These are phyloP conservation scores for Reutealis trisperma DNA, from an alignment of 345 rosid species.

Conservation along the genomic window DNA sequence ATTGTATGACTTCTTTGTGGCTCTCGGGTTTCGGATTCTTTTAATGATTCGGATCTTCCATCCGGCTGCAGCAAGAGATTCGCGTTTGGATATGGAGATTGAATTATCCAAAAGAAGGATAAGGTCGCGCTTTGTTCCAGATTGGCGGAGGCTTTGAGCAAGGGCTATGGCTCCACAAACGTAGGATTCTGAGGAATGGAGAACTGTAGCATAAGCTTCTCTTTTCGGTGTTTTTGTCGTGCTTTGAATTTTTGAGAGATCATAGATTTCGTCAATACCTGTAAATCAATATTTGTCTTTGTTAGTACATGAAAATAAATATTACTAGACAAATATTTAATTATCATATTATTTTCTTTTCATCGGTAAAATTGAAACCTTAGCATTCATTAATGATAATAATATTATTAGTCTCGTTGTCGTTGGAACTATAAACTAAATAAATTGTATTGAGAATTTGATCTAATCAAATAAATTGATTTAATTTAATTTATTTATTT, in stretches of 20 bases:
- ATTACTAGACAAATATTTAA: too few species aligned
- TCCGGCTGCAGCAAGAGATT: constrained; percentile 66
- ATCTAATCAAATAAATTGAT: too few species aligned
- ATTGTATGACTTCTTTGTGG: constrained; percentile 64
- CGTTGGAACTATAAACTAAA: too few species aligned
- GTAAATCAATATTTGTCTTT: constrained; percentile 12
- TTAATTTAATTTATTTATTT: too few species aligned
- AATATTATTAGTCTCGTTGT: too few species aligned
- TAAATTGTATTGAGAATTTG: too few species aligned
- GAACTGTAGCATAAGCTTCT: constrained; percentile 91
- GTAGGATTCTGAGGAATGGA: constrained; percentile 82
- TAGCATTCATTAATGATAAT: too few species aligned
- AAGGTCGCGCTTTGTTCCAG: constrained; percentile 83
- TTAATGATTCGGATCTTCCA: constrained; percentile 70
- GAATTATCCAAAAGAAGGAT: constrained; percentile 75
- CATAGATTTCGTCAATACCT: constrained; percentile 65
- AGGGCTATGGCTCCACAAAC: constrained; percentile 92
- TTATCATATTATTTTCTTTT: too few species aligned
- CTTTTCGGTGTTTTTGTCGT: constrained; percentile 49
- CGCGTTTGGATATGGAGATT: constrained; percentile 62
- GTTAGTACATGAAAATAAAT: too few species aligned
- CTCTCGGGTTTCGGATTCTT: constrained; percentile 81
- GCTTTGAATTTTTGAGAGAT: constrained; percentile 53
- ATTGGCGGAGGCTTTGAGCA: constrained; percentile 76
- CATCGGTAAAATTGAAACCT: too few species aligned